Base-by-base conservation (phyloP, 2,329 filamentous ascomycete genomes). In the Pseudogymnoascus sp. region DNA sequence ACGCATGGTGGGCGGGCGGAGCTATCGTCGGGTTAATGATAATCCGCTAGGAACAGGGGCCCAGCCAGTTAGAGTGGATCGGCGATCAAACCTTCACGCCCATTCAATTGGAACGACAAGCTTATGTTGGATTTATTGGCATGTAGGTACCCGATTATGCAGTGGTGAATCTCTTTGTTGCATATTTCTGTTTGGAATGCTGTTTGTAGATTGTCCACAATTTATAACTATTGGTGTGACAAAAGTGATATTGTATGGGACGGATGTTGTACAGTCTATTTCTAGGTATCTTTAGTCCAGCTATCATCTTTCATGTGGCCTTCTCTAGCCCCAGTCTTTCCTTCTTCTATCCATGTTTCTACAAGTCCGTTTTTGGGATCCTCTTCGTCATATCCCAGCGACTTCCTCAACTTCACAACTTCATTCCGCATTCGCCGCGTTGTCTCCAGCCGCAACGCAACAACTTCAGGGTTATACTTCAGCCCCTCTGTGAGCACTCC, bases 371-470 rank as follows among this genome's bases (percentile, higher is more conserved):
- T 82, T 66, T 88, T 86, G 0, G 89, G 86, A 67, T 96, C 90
- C 67, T 95, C 88, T 63, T 96, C 91, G 0, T 88, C 83, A 64
- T 71, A 71, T 24, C 92, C 92, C 62, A 88, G 77, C 47, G 81
- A 81, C 65, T 84, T 80, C 64, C 93, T 82, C 21, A 97, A 80
- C 68, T 90, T 90, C 59, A 93, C 75, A 2, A 99, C 87, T 71
- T 95, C 88, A 61, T 88, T 81, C 58, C 94, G 81, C 35, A 97
- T 84, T 63, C 87, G 82, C 72, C 81, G 80, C 1, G 93, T 91
- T 58, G 93, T 90, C 73, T 96, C 90, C 60, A 89, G 85, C 63
- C 94, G 80, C 65, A 95, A 77, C 66, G 85, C 81, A 60, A 88
- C 81, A 0, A 90, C 93, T 74, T 97, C 92, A n/a, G 78, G 74